Conservation (phyloP, 768 basidiomycete genomes). For the Russula dissimulans region DNA sequence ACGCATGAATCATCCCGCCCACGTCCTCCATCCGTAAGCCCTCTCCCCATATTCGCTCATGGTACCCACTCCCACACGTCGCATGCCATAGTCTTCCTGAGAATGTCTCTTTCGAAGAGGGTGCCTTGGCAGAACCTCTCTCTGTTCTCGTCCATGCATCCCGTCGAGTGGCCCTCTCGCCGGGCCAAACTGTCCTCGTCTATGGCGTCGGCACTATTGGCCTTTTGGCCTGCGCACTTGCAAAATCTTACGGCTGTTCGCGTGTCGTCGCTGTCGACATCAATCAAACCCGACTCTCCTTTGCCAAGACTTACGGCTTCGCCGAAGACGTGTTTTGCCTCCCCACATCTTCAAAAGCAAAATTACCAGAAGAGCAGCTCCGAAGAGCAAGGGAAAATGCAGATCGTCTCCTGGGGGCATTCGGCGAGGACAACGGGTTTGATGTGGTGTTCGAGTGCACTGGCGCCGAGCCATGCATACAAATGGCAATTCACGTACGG, state of each 20-base stretch:
- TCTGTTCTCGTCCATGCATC: slow-evolving; percentile 72
- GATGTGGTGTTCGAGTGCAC: slow-evolving; percentile 94
- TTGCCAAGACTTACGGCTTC: slow-evolving; percentile 68
- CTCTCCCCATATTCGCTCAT: neutral
- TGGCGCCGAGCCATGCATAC: slow-evolving; percentile 85
- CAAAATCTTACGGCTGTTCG: slow-evolving; percentile 59
- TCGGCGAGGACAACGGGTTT: slow-evolving; percentile 66
- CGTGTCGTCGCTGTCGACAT: slow-evolving; percentile 78
- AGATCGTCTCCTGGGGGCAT: slow-evolving; percentile 41
- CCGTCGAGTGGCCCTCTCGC: slow-evolving; percentile 34
- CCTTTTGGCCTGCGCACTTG: slow-evolving; percentile 77
- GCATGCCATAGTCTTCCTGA: slow-evolving; percentile 54
- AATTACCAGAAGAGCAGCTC: slow-evolving; percentile 48
- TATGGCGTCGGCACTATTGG: slow-evolving; percentile 94
- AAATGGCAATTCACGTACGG: slow-evolving; percentile 82
- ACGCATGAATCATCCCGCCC: slow-evolving; percentile 80
- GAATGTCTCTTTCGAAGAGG: slow-evolving; percentile 64
- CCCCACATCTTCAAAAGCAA: slow-evolving; percentile 37
- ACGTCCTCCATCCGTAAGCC: slow-evolving; percentile 77
- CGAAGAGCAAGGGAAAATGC: slow-evolving; percentile 52
- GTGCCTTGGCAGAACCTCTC: slow-evolving; percentile 88
- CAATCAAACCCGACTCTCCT: slow-evolving; percentile 70
- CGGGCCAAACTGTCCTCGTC: slow-evolving; percentile 70
- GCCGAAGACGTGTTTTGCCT: slow-evolving; percentile 64
- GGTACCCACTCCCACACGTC: neutral